phyloP scores from a whole-genome alignment of 148 eudicot genomes.

The Suaeda aralocaspica region DNA sequence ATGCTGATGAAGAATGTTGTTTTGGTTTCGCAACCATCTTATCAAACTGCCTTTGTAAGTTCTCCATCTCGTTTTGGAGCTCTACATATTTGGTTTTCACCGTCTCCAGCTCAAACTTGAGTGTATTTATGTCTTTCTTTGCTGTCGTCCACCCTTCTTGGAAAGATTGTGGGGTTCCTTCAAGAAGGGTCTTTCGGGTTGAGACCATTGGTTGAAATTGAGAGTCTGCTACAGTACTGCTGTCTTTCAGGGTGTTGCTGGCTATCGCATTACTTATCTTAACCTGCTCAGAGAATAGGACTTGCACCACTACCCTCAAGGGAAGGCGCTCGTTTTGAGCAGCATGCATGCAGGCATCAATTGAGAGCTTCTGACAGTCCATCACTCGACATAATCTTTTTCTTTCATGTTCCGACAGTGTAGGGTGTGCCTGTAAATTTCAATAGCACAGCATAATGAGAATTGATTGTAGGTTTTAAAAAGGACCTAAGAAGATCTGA shows the following conservation, averaged over 20 bases:
- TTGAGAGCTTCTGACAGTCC: conserved; percentile 97
- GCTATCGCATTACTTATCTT: conserved; percentile 89
- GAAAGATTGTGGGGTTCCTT: conserved; percentile 92
- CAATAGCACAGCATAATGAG: background rate
- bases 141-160: conserved; percentile 96
- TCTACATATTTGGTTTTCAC: conserved; percentile 75
- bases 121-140: conserved; percentile 85
- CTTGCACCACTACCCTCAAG: conserved; percentile 83
- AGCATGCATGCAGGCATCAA: conserved; percentile 96
- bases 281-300: conserved; percentile 92
- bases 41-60: conserved; percentile 72
- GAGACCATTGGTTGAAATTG: conserved; percentile 66
- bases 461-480: too few relatives aligned
- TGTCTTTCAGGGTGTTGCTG: conserved; percentile 57
- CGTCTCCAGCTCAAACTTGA: conserved; percentile 82
- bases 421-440: conserved; percentile 76
- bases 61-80: conserved; percentile 79
- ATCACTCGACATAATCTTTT: conserved; percentile 82
- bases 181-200: conserved; percentile 69
- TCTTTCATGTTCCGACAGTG: conserved; percentile 90
- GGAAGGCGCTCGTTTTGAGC: conserved; percentile 99
- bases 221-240: conserved; percentile 28
- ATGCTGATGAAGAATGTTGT: conserved; percentile 49
- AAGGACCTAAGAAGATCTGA: too few relatives aligned
- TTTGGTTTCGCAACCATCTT: conserved; percentile 68